phyloP scores from a whole-genome alignment of 1,139 yeast genomes.

The Zygosaccharomyces pseudobailii region DNA sequence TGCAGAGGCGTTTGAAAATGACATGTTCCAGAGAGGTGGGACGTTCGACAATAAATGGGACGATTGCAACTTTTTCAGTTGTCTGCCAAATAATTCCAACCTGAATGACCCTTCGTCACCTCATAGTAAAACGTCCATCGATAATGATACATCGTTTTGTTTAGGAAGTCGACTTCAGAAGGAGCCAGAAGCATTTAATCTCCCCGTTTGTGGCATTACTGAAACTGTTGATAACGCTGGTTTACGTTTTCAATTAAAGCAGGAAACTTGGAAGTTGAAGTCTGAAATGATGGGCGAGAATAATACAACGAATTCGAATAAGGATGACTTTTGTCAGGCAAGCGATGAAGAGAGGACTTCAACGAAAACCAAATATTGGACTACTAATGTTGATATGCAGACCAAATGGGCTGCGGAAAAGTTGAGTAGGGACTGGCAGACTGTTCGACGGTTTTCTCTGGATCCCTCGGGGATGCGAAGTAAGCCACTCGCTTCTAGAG shows the following conservation, averaged over 20 bases:
- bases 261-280: conserved; percentile 12
- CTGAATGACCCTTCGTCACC: background rate
- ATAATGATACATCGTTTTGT: background rate
- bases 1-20: conserved; percentile 15
- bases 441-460: conserved; percentile 5
- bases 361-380: conserved; percentile 5
- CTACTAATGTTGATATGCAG: conserved; percentile 7
- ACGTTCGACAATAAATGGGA: conserved; percentile 17
- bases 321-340: background rate
- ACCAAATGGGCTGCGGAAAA: conserved; percentile 8
- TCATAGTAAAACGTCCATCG: background rate
- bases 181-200: background rate
- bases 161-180: background rate
- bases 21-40: conserved; percentile 10
- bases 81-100: background rate
- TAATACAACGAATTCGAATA: background rate
- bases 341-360: background rate
- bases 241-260: conserved; percentile 13
- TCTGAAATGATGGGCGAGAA: conserved; percentile 2
- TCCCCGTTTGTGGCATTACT: background rate
- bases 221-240: conserved; percentile 1
- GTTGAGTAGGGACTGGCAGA: conserved; percentile 7
- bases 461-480: conserved; percentile 1
- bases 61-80: background rate
- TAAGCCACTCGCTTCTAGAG: conserved; percentile 5